Evolutionary conservation across 768 basidiomycete genomes (phyloP).

Genomic region (Scleroderma citrinum): DNA sequence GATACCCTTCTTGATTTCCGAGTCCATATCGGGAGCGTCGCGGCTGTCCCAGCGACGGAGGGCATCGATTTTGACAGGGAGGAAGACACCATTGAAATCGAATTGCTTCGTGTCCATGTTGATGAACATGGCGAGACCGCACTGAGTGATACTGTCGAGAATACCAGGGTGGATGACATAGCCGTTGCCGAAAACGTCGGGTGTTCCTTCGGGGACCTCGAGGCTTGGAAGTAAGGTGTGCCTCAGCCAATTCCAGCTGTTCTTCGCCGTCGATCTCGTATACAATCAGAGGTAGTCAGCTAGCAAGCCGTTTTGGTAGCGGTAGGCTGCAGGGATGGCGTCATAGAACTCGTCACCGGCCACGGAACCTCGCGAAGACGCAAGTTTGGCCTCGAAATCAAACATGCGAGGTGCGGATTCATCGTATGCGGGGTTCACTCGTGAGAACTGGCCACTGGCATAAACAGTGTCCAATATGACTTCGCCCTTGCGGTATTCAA

Average conservation of each 20-base stretch:
- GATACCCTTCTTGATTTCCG: conserved; percentile 23
- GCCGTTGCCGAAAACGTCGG: conserved; percentile 24
- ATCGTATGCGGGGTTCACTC: conserved; percentile 21
- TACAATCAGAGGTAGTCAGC: conserved; percentile 23
- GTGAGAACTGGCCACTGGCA: conserved; percentile 24
- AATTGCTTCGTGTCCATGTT: conserved; percentile 21
- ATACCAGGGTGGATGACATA: conserved; percentile 30
- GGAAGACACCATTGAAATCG: conserved; percentile 27
- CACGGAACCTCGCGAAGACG: conserved; percentile 7
- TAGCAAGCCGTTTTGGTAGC: conserved; percentile 18
- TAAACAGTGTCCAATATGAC: conserved; percentile 27
- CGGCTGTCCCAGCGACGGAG: conserved; percentile 26
- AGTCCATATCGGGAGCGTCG: conserved; percentile 18
- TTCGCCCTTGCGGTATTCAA: conserved; percentile 16
- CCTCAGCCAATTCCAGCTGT: conserved; percentile 22
- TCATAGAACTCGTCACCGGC: conserved; percentile 14
- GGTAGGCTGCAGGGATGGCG: conserved; percentile 9
- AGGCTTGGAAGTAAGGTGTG: conserved; percentile 21
- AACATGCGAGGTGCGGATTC: conserved; percentile 16
- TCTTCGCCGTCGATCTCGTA: conserved; percentile 24
- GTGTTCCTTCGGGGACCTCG: conserved; percentile 14
- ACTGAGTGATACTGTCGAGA: conserved; percentile 28
- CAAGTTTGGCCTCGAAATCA: conserved; percentile 18
- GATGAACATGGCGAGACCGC: conserved; percentile 25
- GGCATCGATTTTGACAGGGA: conserved; percentile 26